These are phyloP conservation scores for Dioszegia aurantiaca DNA, from an alignment of 768 basidiomycete genomes.

Conservation along the genomic window DNA sequence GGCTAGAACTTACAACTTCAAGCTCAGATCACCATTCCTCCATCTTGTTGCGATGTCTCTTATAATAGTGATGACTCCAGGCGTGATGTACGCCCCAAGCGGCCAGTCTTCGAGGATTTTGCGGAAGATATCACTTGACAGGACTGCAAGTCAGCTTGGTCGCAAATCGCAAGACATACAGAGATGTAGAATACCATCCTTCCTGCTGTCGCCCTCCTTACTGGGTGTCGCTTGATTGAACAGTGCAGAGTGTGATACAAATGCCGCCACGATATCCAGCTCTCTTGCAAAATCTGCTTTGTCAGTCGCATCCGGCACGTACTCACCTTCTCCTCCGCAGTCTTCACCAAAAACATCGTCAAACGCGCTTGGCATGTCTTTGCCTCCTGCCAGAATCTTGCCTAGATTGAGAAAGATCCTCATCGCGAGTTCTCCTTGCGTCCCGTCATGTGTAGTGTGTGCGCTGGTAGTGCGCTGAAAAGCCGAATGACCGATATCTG, in stretches of 20 bases:
- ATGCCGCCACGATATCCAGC: not conserved
- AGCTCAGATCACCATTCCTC: slow-evolving; percentile 7
- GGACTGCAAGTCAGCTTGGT: not conserved
- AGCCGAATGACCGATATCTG: slow-evolving; percentile 13
- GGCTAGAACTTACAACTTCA: not conserved
- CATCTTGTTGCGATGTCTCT: slow-evolving; percentile 3
- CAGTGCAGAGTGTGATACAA: not conserved
- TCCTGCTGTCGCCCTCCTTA: too few species aligned
- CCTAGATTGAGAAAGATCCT: slow-evolving; percentile 3
- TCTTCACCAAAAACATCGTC: slow-evolving; percentile 1
- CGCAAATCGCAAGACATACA: too few species aligned
- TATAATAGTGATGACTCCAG: not conserved
- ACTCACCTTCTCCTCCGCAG: slow-evolving; percentile 1
- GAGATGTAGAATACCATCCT: too few species aligned
- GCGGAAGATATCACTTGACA: not conserved
- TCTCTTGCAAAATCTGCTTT: not conserved
- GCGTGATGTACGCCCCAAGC: slow-evolving; percentile 2
- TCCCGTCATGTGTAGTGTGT: not conserved
- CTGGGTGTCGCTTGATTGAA: too few species aligned
- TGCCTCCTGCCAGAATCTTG: slow-evolving; percentile 10
- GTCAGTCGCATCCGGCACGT: not conserved
- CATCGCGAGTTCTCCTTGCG: not conserved
- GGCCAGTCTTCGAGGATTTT: slow-evolving; percentile 2
- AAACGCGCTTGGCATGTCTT: not conserved
- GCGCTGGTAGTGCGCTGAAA: slow-evolving; percentile 6